Base-by-base conservation (phyloP, 495 filamentous ascomycete genomes). In the Aspergillus avenaceus region DNA sequence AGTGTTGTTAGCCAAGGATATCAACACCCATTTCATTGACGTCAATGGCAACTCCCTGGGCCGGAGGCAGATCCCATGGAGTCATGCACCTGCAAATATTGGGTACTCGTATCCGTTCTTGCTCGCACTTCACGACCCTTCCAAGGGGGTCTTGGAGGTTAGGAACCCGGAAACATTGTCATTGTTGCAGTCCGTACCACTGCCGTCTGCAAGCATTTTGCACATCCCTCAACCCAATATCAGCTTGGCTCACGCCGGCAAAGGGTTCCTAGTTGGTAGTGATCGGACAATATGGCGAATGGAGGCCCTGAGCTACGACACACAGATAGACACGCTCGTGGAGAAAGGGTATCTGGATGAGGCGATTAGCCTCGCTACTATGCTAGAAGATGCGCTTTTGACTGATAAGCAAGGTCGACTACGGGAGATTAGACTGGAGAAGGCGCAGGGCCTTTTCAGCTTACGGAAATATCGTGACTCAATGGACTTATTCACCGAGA, bases 21-120 rank as follows among this genome's bases (percentile, higher is more conserved):
- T 96, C 59, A 96, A 97, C 60, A 95, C 91, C 1, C 73, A 95
- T 34, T 99, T 97, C 57, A 87, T 96, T 50, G 84, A 95, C 49
- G 78, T 81, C 21, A 78, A 90, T 7, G 95, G 91, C 1, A 90
- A 88, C 49, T 77, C 90, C 1, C 62, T 95, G 2, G 87, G 92
- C 16, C 86, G 89, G 60, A 78, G 88, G 34, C 92, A 97, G 67
- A 82, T 97, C 23, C 91, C 90, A 8, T 99, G 93, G 93, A 80
- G 84, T 24, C 75, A 83, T 44, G 91, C 91, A 1, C 95, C 93
- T 2, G 91, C 95, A 52, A 81, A 85, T 38, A 82, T 99, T 45
- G 95, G 91, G 32, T 97, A 96, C 61, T 95, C 89, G 34, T 97
- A 99, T 60, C 93, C 93, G 0, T 99, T 97, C 60, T 76, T 99